These are phyloP conservation scores for Morella rubra DNA, from an alignment of 306 rosid species.

Conservation along the genomic window DNA sequence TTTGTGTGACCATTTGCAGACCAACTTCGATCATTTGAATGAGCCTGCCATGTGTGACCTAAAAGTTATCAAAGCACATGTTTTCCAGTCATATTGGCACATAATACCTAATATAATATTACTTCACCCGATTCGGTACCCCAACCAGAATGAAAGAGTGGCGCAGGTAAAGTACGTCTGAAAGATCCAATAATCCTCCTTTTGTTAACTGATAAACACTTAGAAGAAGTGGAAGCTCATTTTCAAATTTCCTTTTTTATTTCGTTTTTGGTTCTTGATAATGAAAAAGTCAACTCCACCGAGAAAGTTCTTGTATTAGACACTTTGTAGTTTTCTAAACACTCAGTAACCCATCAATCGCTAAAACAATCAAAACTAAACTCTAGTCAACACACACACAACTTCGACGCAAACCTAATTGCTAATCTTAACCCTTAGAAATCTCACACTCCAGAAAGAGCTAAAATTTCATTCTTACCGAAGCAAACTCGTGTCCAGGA, in stretches of 20 bases:
- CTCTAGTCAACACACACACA: background rate
- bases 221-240: background rate
- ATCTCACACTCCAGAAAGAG: background rate
- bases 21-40: too few species aligned
- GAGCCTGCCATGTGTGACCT: too few species aligned
- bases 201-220: background rate
- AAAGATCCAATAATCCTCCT: background rate
- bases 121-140: background rate
- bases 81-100: too few species aligned
- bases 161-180: background rate
- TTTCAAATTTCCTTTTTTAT: background rate
- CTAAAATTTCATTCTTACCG: conserved; percentile 37
- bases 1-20: background rate
- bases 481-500: conserved; percentile 87
- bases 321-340: background rate
- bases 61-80: too few species aligned
- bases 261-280: background rate
- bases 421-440: conserved; percentile 10
- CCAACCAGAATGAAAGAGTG: background rate
- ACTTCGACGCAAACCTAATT: background rate
- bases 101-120: background rate
- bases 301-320: background rate
- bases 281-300: background rate
- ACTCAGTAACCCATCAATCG: background rate
- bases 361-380: background rate